phyloP scores from a whole-genome alignment of 768 basidiomycete genomes.

The Rhodotorula paludigena region DNA sequence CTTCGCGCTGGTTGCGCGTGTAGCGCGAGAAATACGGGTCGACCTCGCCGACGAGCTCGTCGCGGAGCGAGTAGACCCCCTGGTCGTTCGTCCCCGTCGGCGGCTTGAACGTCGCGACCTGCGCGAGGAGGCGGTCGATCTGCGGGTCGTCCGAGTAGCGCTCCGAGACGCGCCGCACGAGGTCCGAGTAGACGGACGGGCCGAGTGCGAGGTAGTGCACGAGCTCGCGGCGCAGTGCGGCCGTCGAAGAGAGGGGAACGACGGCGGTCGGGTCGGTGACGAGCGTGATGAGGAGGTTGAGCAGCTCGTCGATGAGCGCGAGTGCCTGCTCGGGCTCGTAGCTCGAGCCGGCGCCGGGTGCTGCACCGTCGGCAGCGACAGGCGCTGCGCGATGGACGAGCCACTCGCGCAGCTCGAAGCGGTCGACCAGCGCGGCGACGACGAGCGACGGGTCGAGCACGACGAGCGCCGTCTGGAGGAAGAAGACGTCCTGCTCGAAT shows the following conservation, averaged over 20 bases:
- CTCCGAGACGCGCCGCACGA: constrained; percentile 85
- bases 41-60: constrained; percentile 75
- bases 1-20: constrained; percentile 84
- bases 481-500: constrained; percentile 90
- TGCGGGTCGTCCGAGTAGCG: constrained; percentile 74
- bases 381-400: constrained; percentile 55
- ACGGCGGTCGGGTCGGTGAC: constrained; percentile 75
- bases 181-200: constrained; percentile 80
- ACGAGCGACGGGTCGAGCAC: constrained; percentile 70
- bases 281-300: constrained; percentile 80
- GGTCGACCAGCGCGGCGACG: constrained; percentile 79
- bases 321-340: constrained; percentile 69
- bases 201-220: constrained; percentile 85
- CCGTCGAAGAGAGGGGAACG: constrained; percentile 60
- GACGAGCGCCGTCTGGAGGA: constrained; percentile 78
- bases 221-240: constrained; percentile 72
- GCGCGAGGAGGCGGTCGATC: constrained; percentile 70
- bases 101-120: constrained; percentile 74
- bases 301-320: constrained; percentile 84
- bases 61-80: constrained; percentile 82
- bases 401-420: constrained; percentile 74
- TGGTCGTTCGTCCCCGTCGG: constrained; percentile 66
- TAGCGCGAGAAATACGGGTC: constrained; percentile 97
- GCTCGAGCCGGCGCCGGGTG: constrained; percentile 50
- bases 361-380: too few species aligned